Evolutionary conservation across 1,284 basidiomycete species (phyloP).

Genomic region (Tilletia horrida): DNA sequence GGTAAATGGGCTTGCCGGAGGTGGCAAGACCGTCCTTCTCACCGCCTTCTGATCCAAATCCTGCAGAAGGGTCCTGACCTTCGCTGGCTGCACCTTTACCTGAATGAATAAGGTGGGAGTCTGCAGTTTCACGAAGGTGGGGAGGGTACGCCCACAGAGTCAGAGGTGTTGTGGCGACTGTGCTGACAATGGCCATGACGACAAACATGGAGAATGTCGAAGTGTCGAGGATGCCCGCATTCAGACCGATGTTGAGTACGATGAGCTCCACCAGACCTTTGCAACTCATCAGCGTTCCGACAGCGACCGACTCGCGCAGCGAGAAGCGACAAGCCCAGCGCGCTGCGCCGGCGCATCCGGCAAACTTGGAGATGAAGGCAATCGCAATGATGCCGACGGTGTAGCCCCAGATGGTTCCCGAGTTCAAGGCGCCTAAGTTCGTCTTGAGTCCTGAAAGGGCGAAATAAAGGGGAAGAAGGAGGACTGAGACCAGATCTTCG

Average conservation of each 20-base stretch:
- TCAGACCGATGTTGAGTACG: conserved; percentile 83
- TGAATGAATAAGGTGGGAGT: not conserved
- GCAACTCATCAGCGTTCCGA: conserved; percentile 87
- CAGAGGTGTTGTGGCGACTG: conserved; percentile 82
- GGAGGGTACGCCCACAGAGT: conserved; percentile 73
- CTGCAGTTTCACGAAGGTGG: conserved; percentile 36
- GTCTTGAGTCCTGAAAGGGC: conserved; percentile 76
- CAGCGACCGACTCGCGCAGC: conserved; percentile 74
- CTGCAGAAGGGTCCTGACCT: not conserved
- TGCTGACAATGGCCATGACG: conserved; percentile 77
- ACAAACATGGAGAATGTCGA: conserved; percentile 79
- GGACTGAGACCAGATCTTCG: conserved; percentile 48
- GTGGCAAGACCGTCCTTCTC: conserved; percentile 23
- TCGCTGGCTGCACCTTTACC: not conserved
- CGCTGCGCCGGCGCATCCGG: conserved; percentile 62
- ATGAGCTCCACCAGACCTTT: conserved; percentile 77
- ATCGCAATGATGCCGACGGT: conserved; percentile 74
- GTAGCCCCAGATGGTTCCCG: conserved; percentile 73
- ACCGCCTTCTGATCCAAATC: not conserved
- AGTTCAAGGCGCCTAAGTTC: conserved; percentile 64
- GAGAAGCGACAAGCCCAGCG: conserved; percentile 65
- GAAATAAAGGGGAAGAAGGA: conserved; percentile 84
- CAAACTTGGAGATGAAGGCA: conserved; percentile 73
- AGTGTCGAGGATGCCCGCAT: conserved; percentile 72
- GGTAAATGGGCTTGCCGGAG: conserved; percentile 24